Base-by-base conservation (phyloP, 208 protist genomes). In the Jaenimonas drosophilae region DNA sequence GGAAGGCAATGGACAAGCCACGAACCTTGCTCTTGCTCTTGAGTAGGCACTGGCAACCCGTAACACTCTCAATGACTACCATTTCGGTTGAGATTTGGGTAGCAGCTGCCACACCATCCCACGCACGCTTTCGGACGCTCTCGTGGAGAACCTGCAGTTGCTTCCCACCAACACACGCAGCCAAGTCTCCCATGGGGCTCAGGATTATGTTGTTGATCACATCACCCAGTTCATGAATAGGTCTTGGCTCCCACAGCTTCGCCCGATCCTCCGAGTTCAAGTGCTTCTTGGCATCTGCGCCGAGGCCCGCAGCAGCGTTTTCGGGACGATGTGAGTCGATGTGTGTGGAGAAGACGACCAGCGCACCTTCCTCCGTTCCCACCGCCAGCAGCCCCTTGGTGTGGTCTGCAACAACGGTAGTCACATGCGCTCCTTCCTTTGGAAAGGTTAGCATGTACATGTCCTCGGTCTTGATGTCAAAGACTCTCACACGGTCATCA, bases 71-170 rank as follows among this genome's bases (percentile, higher is more conserved):
- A 28, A 91, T 77, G 19, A 93, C 84, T 7, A 93, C 76, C 55
- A 88, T 79, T 24, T 85, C 70, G 23, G 79, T 59, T 14, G 84
- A 86, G 29, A 94, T 85, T 52, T 94, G 90, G 47, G 87, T 86
- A 21, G 77, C 84, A 9, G 81, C 81, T 1, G 83, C 76, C 30
- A 78, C 64, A 46, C 81, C 76, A 49, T 88, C 77, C 81, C 85
- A 94, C 24, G 68, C 62, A 24, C 85, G 77, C 36, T 85, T 76
- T 12, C 88, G 82, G 26, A 79, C 63, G 34, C 82, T 89, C 55
- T 94, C 90, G 38, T 90, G 83, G 21, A 96, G 68, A 27, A 94
- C 67, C 49, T 83, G 62, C 40, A 94, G 33, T n/a, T 49, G 41
- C 39, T 76, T 64, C 14, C 67, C 70, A 3, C 61, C 76, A 28